Percentiles rank a stretch among this genome's conserved stretches.
Evolutionary conservation across 331 rosid species (phyloP).

Genomic region (Malus hybrid): DNA sequence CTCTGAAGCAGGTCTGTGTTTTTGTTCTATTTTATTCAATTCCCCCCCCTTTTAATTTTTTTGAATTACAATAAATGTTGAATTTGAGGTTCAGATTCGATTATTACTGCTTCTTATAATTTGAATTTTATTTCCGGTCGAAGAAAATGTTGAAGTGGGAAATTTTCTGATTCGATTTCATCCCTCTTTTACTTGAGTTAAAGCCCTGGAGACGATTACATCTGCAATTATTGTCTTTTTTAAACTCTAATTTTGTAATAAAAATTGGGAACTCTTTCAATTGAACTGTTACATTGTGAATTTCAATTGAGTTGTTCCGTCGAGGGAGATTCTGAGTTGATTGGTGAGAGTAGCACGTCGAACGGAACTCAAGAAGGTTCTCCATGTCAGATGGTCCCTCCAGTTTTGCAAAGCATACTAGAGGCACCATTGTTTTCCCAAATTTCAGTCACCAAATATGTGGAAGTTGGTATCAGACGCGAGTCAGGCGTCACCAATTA

Average conservation of each 20-base stretch:
- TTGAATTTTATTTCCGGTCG: neutral
- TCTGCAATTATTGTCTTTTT: no score
- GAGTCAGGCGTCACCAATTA: no score
- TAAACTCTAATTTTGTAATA: no score
- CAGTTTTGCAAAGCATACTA: conserved; percentile 52
- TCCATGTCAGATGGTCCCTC: conserved; percentile 58
- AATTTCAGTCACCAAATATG: conserved; percentile 27
- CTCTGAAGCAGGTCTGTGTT: conserved; percentile 31
- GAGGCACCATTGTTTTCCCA: conserved; percentile 16
- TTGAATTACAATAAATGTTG: neutral
- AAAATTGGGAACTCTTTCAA: neutral
- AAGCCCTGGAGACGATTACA: conserved; percentile 1
- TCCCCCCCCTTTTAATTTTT: neutral
- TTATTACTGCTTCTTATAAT: neutral
- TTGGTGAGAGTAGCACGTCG: conserved; percentile 35
- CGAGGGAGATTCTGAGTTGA: conserved; percentile 27
- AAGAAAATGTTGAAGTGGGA: neutral
- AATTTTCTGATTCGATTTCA: neutral
- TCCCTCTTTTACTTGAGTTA: neutral
- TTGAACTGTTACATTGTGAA: neutral
- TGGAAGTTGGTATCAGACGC: no score
- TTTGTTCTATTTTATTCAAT: neutral
- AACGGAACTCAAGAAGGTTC: conserved; percentile 39
- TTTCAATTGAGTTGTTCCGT: neutral
- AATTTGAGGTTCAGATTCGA: neutral